A percentile compares a stretch with the other conserved stretches of the same genome.
Evolutionary conservation across 441 rosid species (phyloP).

Genomic region (Pelargonium fulgidum): DNA sequence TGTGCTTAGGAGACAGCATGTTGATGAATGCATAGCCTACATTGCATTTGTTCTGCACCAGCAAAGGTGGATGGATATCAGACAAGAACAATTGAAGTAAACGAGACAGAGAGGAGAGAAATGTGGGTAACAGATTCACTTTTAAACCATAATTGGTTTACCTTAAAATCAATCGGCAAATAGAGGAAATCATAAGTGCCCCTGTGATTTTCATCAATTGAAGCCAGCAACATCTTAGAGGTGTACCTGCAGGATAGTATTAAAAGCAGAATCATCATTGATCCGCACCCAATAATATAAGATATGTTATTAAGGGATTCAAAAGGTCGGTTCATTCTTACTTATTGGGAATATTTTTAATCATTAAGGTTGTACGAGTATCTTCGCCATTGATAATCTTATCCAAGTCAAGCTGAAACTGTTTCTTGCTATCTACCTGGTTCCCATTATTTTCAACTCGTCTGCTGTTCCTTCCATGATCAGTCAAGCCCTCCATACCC

Average conservation of each 20-base stretch:
- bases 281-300: not conserved
- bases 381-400: conserved; percentile 64
- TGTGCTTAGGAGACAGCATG: conserved; percentile 72
- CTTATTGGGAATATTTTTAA: conserved; percentile 86
- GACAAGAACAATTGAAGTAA: conserved; percentile 11
- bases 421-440: conserved; percentile 68
- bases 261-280: conserved; percentile 16
- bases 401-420: conserved; percentile 70
- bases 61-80: conserved; percentile 14
- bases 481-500: conserved; percentile 53
- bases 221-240: conserved; percentile 75
- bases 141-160: conserved; percentile 14
- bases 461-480: conserved; percentile 44
- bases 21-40: conserved; percentile 87
- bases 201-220: conserved; percentile 62
- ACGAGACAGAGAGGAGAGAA: not conserved
- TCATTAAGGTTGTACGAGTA: conserved; percentile 71
- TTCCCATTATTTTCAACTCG: conserved; percentile 49
- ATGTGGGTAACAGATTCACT: not conserved
- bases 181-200: conserved; percentile 74
- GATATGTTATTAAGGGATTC: not conserved
- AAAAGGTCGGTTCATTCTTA: conserved; percentile 30
- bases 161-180: conserved; percentile 77
- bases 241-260: conserved; percentile 50
- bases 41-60: conserved; percentile 79